phyloP scores from a whole-genome alignment of 495 filamentous ascomycete genomes.

The Apiosordaria backusii region DNA sequence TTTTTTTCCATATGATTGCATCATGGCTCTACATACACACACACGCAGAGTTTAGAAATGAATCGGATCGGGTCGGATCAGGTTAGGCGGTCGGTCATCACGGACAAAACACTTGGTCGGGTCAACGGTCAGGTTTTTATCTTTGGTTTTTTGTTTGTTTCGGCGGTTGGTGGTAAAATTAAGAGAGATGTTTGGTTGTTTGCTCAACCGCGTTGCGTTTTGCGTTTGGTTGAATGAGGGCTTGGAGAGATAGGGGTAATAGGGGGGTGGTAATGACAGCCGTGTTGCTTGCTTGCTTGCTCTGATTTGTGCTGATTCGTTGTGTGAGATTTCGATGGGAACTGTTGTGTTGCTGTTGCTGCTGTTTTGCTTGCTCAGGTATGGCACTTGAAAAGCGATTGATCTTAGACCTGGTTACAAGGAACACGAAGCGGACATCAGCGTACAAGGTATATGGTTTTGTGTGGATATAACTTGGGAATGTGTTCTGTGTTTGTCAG shows the following conservation, averaged over 20 bases:
- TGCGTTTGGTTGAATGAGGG: no score
- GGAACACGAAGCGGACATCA: no score
- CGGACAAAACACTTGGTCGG: background rate
- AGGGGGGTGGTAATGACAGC: background rate
- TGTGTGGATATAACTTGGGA: no score
- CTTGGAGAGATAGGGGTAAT: no score
- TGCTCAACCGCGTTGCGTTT: background rate
- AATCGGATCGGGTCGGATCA: background rate
- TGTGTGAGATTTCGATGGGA: no score
- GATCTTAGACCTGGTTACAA: no score
- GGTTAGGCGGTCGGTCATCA: background rate
- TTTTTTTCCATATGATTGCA: background rate
- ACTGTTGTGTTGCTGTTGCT: no score
- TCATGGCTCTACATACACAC: background rate
- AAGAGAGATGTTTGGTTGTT: background rate
- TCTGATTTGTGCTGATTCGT: no score
- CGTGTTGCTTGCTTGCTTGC: background rate
- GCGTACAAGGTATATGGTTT: no score
- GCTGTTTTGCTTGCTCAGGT: no score
- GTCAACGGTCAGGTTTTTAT: background rate
- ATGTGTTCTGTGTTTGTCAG: no score
- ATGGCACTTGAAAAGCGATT: no score
- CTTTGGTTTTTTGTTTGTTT: background rate
- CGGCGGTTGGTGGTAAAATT: background rate
- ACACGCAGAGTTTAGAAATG: background rate